Evolutionary conservation across 2,329 filamentous ascomycete species (phyloP), one percentile per base, ranked within the genome.

Genomic region (Aspergillus flavus): DNA sequence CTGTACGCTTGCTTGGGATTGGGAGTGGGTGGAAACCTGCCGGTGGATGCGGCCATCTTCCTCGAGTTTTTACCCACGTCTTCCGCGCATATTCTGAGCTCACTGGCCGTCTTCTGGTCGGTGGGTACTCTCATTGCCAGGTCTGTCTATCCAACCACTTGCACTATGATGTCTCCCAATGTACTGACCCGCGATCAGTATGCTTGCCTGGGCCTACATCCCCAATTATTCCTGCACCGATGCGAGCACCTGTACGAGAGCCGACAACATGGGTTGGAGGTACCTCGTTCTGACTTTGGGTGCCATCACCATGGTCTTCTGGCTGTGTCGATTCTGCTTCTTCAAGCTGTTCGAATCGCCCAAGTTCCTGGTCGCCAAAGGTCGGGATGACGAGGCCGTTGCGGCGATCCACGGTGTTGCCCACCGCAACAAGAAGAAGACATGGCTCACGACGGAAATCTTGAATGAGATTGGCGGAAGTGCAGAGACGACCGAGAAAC

Each of bases 291-390:
- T 89, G 58, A 86, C 88, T 0, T 86, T 93, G 23, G 92, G 92
- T 50, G 79, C 88, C 32, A 78, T 86, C 45, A 94, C 91, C 0
- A 86, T 94, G 66, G 73, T 82, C 76, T 91, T 94, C 88, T 94
- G 93, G 70, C 74, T 89, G 56, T 79, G 87, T 63, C 91, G 92
- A n/a, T 92, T 92, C 80, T 87, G 91, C 75, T 70, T 93, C 60
- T 94, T 95, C 76, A 85, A 88, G 61, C 85, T 95, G n/a, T 90
- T 89, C 73, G 92, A 96, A 73, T 94, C 91, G 7, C 93, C 93
- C 39, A 95, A 95, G 74, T 96, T 88, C 72, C 83, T 96, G 16
- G 85, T 96, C 7, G 90, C 89, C 23, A 85, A 87, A 23, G 91
- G 91, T 34, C 86, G 91, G 7, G 90, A 96, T 74, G 80, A 86